Evolutionary conservation across 192 early-diverging fungal species (phyloP).

Genomic region (Podila verticillata): DNA sequence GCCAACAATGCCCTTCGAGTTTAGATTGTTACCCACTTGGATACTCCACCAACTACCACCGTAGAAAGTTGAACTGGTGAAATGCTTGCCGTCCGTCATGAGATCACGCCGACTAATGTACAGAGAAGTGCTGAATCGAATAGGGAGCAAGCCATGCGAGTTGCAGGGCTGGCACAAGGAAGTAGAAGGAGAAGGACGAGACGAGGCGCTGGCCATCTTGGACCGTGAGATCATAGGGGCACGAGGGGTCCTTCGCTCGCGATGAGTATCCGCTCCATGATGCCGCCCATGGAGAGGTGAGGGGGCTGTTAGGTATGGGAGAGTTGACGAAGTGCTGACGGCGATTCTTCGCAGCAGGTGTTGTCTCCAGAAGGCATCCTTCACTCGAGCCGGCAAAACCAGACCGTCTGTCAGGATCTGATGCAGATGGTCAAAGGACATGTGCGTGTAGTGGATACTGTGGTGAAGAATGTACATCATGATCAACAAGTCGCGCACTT

Average conservation of each 20-base stretch:
- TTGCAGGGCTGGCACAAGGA: not conserved
- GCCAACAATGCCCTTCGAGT: conserved; percentile 24
- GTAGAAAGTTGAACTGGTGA: conserved; percentile 48
- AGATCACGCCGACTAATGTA: conserved; percentile 44
- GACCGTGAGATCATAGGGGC: not conserved
- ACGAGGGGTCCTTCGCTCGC: conserved; percentile 6
- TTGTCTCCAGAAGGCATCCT: conserved; percentile 50
- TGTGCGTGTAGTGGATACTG: conserved; percentile 47
- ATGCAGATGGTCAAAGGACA: conserved; percentile 36
- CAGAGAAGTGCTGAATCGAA: conserved; percentile 48
- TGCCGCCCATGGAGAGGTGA: conserved; percentile 11
- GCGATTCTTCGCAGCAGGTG: conserved; percentile 37
- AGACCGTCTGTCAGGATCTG: conserved; percentile 35
- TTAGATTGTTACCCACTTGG: conserved; percentile 43
- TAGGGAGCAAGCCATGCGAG: conserved; percentile 16
- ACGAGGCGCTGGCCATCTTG: conserved; percentile 2
- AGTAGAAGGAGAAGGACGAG: conserved; percentile 4
- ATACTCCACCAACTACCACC: conserved; percentile 52
- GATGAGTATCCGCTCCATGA: conserved; percentile 16
- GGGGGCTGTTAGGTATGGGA: conserved; percentile 17
- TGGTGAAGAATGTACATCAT: conserved; percentile 45
- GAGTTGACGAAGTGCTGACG: conserved; percentile 11
- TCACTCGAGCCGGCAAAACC: conserved; percentile 31
- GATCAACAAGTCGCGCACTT: conserved; percentile 45
- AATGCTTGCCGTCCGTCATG: conserved; percentile 49